phyloP scores from a whole-genome alignment of 2,329 filamentous ascomycete species.

The Diaporthe ampelina region DNA sequence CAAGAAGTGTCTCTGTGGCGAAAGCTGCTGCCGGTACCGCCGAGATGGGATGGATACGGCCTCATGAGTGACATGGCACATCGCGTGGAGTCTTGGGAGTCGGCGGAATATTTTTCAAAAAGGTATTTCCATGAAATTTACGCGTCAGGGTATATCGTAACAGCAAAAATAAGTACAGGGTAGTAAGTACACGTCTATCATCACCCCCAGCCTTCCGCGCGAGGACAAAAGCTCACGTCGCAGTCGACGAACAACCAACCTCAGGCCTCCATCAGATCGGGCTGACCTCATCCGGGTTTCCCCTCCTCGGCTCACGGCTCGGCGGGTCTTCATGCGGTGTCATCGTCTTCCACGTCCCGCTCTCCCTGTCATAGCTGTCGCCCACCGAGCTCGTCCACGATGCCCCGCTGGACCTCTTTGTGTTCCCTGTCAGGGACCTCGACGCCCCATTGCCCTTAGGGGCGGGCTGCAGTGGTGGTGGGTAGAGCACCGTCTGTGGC shows the following conservation, averaged over 20 bases:
- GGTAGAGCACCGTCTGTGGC: slow-evolving; percentile 25
- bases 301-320: slow-evolving; percentile 13
- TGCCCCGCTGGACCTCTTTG: background rate
- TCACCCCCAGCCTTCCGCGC: background rate
- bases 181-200: slow-evolving; percentile 15
- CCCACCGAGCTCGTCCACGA: slow-evolving; percentile 1
- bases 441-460: slow-evolving; percentile 14
- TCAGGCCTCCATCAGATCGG: slow-evolving; percentile 3
- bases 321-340: slow-evolving; percentile 35
- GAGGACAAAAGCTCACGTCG: background rate
- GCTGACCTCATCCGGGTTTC: slow-evolving; percentile 16
- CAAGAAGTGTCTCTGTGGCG: slow-evolving; percentile 68
- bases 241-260: background rate
- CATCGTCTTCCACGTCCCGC: slow-evolving; percentile 19
- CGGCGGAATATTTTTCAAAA: background rate
- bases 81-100: background rate
- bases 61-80: background rate
- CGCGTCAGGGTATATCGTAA: slow-evolving; percentile 29
- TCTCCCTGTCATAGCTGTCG: slow-evolving; percentile 14
- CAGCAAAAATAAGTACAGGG: slow-evolving; percentile 22
- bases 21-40: slow-evolving; percentile 63
- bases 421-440: background rate
- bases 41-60: background rate
- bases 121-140: slow-evolving; percentile 20
- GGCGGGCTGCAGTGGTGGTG: slow-evolving; percentile 29